Base-by-base conservation (phyloP, 2,329 filamentous ascomycete genomes). In the Catunica adiposa region DNA sequence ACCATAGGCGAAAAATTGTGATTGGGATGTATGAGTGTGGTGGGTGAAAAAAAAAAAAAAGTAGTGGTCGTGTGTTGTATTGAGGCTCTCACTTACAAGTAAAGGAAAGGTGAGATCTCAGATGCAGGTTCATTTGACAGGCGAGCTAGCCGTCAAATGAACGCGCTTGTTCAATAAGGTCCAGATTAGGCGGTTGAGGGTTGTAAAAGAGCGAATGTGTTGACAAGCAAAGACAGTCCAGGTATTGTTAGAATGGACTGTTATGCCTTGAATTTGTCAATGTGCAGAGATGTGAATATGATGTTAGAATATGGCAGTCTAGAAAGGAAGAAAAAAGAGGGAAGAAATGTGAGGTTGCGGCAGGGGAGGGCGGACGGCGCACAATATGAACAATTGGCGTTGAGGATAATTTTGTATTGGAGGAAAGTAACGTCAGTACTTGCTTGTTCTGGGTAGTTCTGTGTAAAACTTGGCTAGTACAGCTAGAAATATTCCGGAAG, bases 121-220 rank as follows among this genome's bases (percentile, higher is more conserved):
- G 73, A 74, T 89, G 88, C 89, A 96, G 88, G 88, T 92, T 95
- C 89, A 95, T 95, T 88, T 90, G 87, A 94, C 88, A 89, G 87
- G 84, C 42, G 68, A 62, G 63, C 60, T 67, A 72, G 83, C 82
- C 86, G 86, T 77, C 88, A 92, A 94, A 84, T 76, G 88, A 94
- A 83, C 87, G 87, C 88, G 88, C 87, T 70, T 69, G 64, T 62
- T 56, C 54, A 51, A 56, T 48, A 50, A 37, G 29, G 40, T 42
- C 47, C 42, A 40, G 17, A 55, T 29, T 53, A 38, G 44, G 54
- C 17, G 23, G 20, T 20, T 22, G 44, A 9, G 53, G 29, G n/a
- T 9, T 46, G 42, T 14, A 52, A 54, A 60, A 53, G 42, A 56
- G 61, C 62, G 61, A 60, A 60, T 60, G 38, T 25, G 48, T 47